These are phyloP conservation scores for Russula earlei DNA, from an alignment of 768 basidiomycete species.

Conservation along the genomic window DNA sequence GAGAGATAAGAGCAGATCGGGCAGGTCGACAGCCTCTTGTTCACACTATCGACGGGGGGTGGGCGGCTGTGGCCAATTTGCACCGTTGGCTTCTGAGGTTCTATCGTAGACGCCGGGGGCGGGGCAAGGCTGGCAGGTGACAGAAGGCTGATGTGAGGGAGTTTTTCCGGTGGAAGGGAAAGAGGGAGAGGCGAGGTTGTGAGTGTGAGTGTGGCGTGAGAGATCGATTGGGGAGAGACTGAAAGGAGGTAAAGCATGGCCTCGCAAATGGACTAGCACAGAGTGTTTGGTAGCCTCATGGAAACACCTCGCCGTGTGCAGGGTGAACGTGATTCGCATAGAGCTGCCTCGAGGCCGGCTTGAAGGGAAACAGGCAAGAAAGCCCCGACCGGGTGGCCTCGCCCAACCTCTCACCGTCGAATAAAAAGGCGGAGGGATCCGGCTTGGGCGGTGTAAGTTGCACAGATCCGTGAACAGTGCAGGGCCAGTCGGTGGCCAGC, in stretches of 20 bases:
- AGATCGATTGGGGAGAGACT: background rate
- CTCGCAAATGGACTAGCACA: constrained; percentile 7
- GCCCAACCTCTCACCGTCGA: background rate
- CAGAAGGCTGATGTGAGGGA: background rate
- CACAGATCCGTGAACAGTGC: background rate
- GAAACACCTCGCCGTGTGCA: background rate
- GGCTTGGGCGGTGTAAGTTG: constrained; percentile 4
- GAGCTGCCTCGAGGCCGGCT: background rate
- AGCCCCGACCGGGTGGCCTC: background rate
- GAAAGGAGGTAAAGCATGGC: constrained; percentile 5
- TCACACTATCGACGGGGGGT: background rate
- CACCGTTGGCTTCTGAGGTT: background rate
- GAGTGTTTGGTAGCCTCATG: constrained; percentile 17
- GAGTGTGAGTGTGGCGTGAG: too few species aligned
- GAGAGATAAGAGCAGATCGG: background rate
- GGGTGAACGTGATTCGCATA: too few species aligned
- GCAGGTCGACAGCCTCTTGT: background rate
- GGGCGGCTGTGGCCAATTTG: constrained; percentile 1
- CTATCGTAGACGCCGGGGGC: constrained; percentile 1
- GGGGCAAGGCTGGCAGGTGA: constrained; percentile 14
- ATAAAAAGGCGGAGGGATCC: constrained; percentile 11
- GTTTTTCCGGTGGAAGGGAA: background rate
- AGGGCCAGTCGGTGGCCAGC: too few species aligned
- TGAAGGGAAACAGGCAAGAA: background rate
- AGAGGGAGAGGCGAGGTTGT: too few species aligned